These are phyloP conservation scores for Trichoderma sp. DNA, from an alignment of 2,329 filamentous ascomycete species.

Conservation along the genomic window DNA sequence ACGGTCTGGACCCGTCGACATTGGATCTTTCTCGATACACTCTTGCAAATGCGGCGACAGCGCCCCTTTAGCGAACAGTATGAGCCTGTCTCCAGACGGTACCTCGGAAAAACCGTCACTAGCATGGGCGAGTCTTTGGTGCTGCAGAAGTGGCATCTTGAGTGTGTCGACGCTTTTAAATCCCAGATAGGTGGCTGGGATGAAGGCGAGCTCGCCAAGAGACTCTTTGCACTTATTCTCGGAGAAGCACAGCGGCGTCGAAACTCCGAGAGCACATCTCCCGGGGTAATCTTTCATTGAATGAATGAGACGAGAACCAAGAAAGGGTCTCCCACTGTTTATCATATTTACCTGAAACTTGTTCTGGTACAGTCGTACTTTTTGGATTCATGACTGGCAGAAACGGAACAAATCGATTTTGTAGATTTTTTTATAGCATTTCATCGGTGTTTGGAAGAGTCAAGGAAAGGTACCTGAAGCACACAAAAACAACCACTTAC, in stretches of 20 bases:
- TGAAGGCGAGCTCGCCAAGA: constrained; percentile 50
- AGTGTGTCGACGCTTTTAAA: constrained; percentile 57
- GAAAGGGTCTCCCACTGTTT: background rate
- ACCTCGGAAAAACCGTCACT: constrained; percentile 52
- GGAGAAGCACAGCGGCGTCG: constrained; percentile 45
- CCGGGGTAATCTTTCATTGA: constrained; percentile 38
- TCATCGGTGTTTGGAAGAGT: background rate
- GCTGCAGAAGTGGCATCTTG: constrained; percentile 58
- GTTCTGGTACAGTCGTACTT: background rate
- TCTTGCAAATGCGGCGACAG: constrained; percentile 51
- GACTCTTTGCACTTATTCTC: constrained; percentile 54
- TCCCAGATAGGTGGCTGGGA: constrained; percentile 52
- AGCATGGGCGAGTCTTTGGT: constrained; percentile 49
- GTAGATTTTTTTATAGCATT: constrained; percentile 13
- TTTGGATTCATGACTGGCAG: background rate
- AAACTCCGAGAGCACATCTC: constrained; percentile 22
- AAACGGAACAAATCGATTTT: background rate
- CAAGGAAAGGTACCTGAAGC: background rate
- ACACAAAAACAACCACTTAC: background rate
- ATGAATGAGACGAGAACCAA: background rate
- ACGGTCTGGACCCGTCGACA: constrained; percentile 52
- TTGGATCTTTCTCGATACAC: constrained; percentile 55
- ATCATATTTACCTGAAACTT: background rate
- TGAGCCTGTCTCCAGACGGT: constrained; percentile 34
- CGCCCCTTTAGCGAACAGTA: constrained; percentile 39